Evolutionary conservation across 306 rosid species (phyloP).

Genomic region (Senna siamea): DNA sequence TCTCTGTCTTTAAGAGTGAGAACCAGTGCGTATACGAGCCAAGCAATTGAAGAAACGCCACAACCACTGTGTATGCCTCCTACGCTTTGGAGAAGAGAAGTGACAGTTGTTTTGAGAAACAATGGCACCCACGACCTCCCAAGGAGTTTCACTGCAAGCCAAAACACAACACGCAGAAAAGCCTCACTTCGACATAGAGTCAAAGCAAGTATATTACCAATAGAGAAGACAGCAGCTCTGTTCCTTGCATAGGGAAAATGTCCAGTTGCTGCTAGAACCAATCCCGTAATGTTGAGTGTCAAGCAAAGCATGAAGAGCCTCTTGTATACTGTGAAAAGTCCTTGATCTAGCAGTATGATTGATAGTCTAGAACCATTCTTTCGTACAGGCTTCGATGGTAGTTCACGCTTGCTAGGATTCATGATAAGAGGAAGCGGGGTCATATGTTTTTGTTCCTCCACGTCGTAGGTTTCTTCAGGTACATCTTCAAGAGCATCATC

Average conservation of each 20-base stretch:
- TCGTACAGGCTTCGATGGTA: too few relatives aligned
- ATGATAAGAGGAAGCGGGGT: constrained; percentile 16
- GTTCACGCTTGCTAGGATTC: constrained; percentile 35
- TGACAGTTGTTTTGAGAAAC: constrained; percentile 43
- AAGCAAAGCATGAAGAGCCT: constrained; percentile 48
- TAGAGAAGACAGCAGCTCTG: constrained; percentile 47
- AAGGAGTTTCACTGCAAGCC: constrained; percentile 39
- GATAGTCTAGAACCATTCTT: constrained; percentile 44
- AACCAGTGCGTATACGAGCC: constrained; percentile 52
- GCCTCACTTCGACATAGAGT: constrained; percentile 57
- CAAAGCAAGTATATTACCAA: constrained; percentile 49
- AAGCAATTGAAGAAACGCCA: constrained; percentile 57
- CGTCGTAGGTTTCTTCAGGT: constrained; percentile 21
- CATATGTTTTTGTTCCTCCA: constrained; percentile 26
- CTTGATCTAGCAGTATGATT: constrained; percentile 59
- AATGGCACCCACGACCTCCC: constrained; percentile 54
- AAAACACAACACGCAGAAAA: constrained; percentile 49
- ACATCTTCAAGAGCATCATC: background rate
- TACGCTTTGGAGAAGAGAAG: constrained; percentile 56
- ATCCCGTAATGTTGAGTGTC: constrained; percentile 39
- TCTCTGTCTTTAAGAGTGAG: constrained; percentile 44
- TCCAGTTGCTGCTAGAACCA: constrained; percentile 50
- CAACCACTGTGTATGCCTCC: constrained; percentile 67
- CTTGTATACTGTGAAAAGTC: constrained; percentile 59
- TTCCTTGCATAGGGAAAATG: constrained; percentile 47